phyloP scores from a whole-genome alignment of 2,329 filamentous ascomycete species.

The Sarocladium brachiariae region DNA sequence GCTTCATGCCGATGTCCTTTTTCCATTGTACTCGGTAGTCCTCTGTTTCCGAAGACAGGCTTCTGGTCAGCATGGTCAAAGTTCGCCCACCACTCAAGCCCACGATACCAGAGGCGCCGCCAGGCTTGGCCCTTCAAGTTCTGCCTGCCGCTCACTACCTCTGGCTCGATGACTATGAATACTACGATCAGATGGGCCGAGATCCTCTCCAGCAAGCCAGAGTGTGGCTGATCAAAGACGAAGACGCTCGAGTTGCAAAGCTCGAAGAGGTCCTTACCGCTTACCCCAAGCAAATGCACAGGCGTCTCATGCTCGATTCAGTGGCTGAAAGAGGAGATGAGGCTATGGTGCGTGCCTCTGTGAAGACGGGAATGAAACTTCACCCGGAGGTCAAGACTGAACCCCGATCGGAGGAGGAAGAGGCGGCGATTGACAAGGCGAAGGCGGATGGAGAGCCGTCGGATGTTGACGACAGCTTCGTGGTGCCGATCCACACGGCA shows the following conservation, averaged over 20 bases:
- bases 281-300: slow-evolving; percentile 9
- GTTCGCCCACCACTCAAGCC: slow-evolving; percentile 10
- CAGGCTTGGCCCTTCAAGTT: slow-evolving; percentile 4
- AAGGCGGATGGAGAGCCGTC: slow-evolving; percentile 1
- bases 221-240: slow-evolving; percentile 6
- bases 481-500: slow-evolving; percentile 9
- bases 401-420: neutral
- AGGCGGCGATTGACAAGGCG: neutral
- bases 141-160: slow-evolving; percentile 2
- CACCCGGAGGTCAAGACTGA: neutral
- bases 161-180: slow-evolving; percentile 11
- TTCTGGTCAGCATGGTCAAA: slow-evolving; percentile 8
- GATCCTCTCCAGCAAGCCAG: slow-evolving; percentile 10
- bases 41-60: too few relatives aligned
- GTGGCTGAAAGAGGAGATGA: slow-evolving; percentile 5
- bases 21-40: too few relatives aligned
- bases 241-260: slow-evolving; percentile 4
- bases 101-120: slow-evolving; percentile 7
- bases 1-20: too few relatives aligned
- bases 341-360: slow-evolving; percentile 4
- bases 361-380: slow-evolving; percentile 5
- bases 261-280: slow-evolving; percentile 1
- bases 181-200: slow-evolving; percentile 10
- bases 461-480: slow-evolving; percentile 2
- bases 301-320: slow-evolving; percentile 1